These are phyloP conservation scores for Pulveroboletus ravenelii DNA, from an alignment of 768 basidiomycete genomes.

Conservation along the genomic window DNA sequence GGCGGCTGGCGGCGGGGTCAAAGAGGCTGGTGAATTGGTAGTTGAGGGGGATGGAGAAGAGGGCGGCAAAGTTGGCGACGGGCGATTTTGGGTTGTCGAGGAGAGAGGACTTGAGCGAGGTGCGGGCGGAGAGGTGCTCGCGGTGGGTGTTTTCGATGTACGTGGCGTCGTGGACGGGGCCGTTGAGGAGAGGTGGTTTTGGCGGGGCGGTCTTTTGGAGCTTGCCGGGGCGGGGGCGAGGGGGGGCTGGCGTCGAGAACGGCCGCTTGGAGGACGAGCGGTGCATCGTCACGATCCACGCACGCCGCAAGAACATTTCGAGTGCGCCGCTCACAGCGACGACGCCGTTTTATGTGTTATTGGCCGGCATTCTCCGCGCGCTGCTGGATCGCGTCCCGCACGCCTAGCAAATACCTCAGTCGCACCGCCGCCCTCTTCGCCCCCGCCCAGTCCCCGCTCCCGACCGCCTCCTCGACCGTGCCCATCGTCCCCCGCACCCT, in stretches of 20 bases:
- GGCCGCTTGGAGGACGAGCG: slow-evolving; percentile 15
- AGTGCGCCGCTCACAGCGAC: not conserved
- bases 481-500: slow-evolving; percentile 45
- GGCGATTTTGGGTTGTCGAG: slow-evolving; percentile 50
- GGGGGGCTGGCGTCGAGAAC: not conserved
- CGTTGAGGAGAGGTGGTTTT: slow-evolving; percentile 6
- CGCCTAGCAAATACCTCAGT: slow-evolving; percentile 68
- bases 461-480: slow-evolving; percentile 48
- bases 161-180: slow-evolving; percentile 35
- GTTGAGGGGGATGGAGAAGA: slow-evolving; percentile 8
- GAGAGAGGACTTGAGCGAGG: slow-evolving; percentile 27
- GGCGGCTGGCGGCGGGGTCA: slow-evolving; percentile 9
- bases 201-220: slow-evolving; percentile 5
- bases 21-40: slow-evolving; percentile 14
- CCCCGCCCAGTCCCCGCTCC: slow-evolving; percentile 45
- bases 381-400: slow-evolving; percentile 35
- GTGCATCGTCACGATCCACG: not conserved
- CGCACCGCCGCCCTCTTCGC: slow-evolving; percentile 60
- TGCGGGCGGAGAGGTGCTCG: slow-evolving; percentile 5
- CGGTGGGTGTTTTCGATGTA: slow-evolving; percentile 29
- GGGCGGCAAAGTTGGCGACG: slow-evolving; percentile 38
- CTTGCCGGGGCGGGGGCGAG: slow-evolving; percentile 13
- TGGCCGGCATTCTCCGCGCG: slow-evolving; percentile 22
- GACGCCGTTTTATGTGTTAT: not conserved
- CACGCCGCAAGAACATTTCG: not conserved